Percentiles rank a stretch among this genome's conserved stretches.
phyloP scores from a whole-genome alignment of 2,329 filamentous ascomycete species.

The Diaporthe citrichinensis region DNA sequence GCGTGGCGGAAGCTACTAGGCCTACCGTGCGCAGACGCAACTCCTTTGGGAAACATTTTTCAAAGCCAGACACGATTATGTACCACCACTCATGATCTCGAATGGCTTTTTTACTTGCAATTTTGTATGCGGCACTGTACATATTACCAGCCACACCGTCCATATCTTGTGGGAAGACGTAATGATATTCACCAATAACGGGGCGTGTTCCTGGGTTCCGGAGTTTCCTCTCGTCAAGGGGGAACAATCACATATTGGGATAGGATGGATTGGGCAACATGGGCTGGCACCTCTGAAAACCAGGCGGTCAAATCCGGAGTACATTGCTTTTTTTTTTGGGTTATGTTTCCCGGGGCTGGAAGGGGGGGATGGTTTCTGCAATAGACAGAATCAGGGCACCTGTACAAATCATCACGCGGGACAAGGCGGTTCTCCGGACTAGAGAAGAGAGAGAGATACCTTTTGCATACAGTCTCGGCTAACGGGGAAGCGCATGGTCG shows the following conservation, averaged over 20 bases:
- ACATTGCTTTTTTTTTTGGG: neutral
- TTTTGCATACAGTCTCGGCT: slow-evolving; percentile 11
- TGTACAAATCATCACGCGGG: slow-evolving; percentile 20
- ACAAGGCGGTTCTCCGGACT: slow-evolving; percentile 2
- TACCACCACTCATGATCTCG: neutral
- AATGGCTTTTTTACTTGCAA: neutral
- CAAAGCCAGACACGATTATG: neutral
- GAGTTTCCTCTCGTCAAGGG: neutral
- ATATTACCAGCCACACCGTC: slow-evolving; percentile 32
- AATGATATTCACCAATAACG: slow-evolving; percentile 24
- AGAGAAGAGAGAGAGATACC: slow-evolving; percentile 29
- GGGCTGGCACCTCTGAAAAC: slow-evolving; percentile 32
- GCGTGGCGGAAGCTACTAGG: slow-evolving; percentile 56
- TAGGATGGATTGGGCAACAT: slow-evolving; percentile 1
- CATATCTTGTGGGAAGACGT: slow-evolving; percentile 23
- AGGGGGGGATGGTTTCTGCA: slow-evolving; percentile 33
- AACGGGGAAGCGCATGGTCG: neutral
- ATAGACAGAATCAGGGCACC: slow-evolving; percentile 27
- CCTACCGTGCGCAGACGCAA: slow-evolving; percentile 1
- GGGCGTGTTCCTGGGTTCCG: neutral
- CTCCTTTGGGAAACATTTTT: neutral
- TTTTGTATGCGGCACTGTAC: slow-evolving; percentile 33
- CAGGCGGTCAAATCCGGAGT: slow-evolving; percentile 25
- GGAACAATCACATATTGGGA: neutral
- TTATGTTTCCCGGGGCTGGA: neutral